Base-by-base conservation (phyloP, 495 filamentous ascomycete species). In the Penicillium longicatenatum region DNA sequence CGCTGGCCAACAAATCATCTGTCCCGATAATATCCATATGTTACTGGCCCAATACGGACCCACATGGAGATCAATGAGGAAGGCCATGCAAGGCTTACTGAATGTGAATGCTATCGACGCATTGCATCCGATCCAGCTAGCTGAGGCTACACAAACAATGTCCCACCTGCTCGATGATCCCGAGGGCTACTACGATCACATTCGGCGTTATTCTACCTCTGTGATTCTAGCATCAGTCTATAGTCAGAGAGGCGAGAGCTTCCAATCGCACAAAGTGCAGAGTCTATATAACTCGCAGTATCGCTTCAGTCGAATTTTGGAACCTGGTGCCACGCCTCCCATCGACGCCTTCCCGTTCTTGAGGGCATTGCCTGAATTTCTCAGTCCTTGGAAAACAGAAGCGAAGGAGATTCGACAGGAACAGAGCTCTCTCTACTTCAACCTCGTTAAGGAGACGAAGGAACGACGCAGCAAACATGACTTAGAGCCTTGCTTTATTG, bases 161-260 rank as follows among this genome's bases (percentile, higher is more conserved):
- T 56, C 52, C 20, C 54, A 69, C 21, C 31, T 69, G n/a, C 49
- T 60, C 0, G 31, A 58, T 6, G 31, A 56, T 16, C 51, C 63
- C 5, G 48, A 57, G 20, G 30, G 39, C 6, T 61, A 67, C 26
- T 63, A 59, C 29, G 61, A 64, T 33, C 58, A 67, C 55, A 56
- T 62, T 29, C 39, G 49, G 20, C 65, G 66, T 10, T 69, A 65
- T 39, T 56, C 58, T 21, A 66, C 61, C 11, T 65, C 61, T 11
- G 60, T 69, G 2, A 58, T 69, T 30, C 22, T 69, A 20, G 11
- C 51, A 9, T 44, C 51, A n/a, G 51, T 53, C 5, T 53, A 24
- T 8, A 37, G 51, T 7, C 35, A 43, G 12, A n/a, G 51, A 26
- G 51, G 39, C 1, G 35, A 24, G 21, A 30, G 19, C 5, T 53